Evolutionary conservation across 2,329 filamentous ascomycete genomes (phyloP).

Genomic region (Scedosporium minutisporum): DNA sequence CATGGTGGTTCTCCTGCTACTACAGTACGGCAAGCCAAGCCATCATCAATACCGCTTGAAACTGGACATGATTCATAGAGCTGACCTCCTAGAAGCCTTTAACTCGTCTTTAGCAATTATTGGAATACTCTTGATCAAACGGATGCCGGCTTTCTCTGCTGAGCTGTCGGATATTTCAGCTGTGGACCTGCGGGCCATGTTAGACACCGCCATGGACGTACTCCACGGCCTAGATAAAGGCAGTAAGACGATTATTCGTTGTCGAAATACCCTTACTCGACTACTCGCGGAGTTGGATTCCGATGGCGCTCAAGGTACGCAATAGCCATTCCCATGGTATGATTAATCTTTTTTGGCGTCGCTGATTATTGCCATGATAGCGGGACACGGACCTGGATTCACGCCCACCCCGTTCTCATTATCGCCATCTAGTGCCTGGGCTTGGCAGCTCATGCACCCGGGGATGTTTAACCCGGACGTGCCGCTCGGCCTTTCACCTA

Average conservation of each 20-base stretch:
- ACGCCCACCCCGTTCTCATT: not conserved
- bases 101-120: not conserved
- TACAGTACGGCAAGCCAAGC: not conserved
- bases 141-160: not conserved
- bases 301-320: not conserved
- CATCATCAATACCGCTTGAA: not conserved
- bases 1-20: conserved; percentile 2
- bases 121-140: not conserved
- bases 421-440: not conserved
- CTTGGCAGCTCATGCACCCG: not conserved
- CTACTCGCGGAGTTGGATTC: not conserved
- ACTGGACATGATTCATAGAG: not conserved
- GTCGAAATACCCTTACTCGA: not conserved
- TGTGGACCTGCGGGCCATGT: not conserved
- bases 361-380: not conserved
- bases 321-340: not conserved
- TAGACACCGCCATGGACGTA: not conserved
- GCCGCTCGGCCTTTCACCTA: not conserved
- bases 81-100: not conserved
- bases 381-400: not conserved
- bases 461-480: not conserved
- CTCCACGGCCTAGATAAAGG: not conserved
- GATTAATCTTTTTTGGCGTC: not conserved
- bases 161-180: not conserved
- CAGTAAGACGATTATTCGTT: not conserved